Conservation (phyloP, 495 filamentous ascomycete genomes). For the Penicillium goetzii region DNA sequence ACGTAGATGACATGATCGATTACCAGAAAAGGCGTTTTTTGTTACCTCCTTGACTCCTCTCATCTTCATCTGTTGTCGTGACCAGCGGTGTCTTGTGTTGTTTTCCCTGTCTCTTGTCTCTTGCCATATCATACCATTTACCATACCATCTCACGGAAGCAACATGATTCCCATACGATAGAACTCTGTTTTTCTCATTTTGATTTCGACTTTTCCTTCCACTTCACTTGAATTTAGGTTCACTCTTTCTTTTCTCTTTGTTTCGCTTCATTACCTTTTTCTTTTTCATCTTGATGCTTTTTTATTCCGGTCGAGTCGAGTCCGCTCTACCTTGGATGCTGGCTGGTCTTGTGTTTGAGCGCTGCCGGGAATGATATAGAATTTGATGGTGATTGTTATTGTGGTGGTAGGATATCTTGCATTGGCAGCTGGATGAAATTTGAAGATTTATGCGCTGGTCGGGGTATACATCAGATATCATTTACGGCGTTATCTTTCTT, state of each 20-base stretch:
- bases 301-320: neutral
- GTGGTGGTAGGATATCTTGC: neutral
- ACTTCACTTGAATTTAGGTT: neutral
- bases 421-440: constrained; percentile 1
- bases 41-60: neutral
- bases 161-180: constrained; percentile 24
- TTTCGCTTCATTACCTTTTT: neutral
- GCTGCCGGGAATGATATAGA: neutral
- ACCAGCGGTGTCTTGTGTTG: constrained; percentile 1
- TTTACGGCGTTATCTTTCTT: neutral
- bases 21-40: constrained; percentile 10
- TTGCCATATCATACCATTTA: neutral
- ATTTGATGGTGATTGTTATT: neutral
- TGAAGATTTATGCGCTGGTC: neutral
- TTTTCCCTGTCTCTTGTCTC: neutral
- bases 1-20: constrained; percentile 6
- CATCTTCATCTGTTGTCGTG: constrained; percentile 6
- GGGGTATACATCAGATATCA: constrained; percentile 13
- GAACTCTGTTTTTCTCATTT: constrained; percentile 6
- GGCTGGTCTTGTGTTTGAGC: neutral
- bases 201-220: neutral
- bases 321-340: neutral
- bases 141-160: constrained; percentile 13
- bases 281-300: neutral
- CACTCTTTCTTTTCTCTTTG: neutral